Percentiles rank a stretch among this genome's conserved stretches.
Evolutionary conservation across 2,329 filamentous ascomycete species (phyloP).

Genomic region (Fusarium sp.): DNA sequence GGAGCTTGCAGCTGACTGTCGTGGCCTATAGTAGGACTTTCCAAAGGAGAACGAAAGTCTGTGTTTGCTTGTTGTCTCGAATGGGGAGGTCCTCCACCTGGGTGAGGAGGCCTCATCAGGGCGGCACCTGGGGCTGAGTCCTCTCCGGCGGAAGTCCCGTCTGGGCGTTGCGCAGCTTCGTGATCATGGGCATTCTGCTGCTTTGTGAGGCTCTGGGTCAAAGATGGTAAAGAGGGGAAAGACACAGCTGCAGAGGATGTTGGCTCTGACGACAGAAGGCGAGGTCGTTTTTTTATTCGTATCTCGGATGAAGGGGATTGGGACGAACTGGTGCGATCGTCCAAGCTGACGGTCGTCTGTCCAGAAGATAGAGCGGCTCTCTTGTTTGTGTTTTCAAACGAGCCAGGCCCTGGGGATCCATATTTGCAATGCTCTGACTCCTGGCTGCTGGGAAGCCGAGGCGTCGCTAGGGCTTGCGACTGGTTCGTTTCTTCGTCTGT

Average conservation of each 20-base stretch:
- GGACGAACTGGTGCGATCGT: background rate
- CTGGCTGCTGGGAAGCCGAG: background rate
- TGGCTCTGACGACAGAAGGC: background rate
- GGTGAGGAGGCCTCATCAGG: constrained; percentile 7
- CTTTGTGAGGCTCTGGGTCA: background rate
- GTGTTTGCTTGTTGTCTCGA: constrained; percentile 5
- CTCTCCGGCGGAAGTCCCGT: background rate
- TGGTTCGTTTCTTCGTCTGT: background rate
- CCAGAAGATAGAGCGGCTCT: constrained; percentile 8
- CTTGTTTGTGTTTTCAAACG: background rate
- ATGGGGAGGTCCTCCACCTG: background rate
- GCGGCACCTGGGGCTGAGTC: background rate
- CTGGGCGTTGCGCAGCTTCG: background rate
- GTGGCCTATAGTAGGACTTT: background rate
- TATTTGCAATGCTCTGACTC: background rate
- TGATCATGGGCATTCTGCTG: background rate
- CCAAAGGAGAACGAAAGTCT: background rate
- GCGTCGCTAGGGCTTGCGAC: background rate
- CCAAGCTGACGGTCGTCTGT: constrained; percentile 6
- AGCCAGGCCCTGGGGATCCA: background rate
- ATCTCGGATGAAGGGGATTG: background rate
- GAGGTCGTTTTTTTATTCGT: constrained; percentile 9
- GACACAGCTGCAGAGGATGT: background rate
- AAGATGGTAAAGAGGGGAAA: background rate
- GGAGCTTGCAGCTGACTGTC: background rate